Conservation (phyloP, 148 eudicot species). For the Dianthus caryophyllus region DNA sequence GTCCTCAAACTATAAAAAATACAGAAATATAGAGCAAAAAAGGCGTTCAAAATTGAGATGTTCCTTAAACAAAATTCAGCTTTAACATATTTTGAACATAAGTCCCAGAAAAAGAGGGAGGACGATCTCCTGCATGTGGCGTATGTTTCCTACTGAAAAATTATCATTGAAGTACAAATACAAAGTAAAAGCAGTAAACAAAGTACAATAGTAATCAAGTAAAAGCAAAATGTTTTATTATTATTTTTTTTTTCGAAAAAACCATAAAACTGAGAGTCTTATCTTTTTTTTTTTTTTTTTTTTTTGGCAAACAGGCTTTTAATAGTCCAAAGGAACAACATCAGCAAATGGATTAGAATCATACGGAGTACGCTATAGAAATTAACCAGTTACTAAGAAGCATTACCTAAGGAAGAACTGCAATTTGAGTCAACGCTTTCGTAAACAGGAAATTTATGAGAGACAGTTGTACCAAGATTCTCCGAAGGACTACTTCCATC, state of each 20-base stretch:
- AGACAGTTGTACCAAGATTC: slow-evolving; percentile 22
- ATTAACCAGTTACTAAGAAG: neutral
- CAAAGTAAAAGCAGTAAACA: neutral
- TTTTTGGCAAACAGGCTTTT: neutral
- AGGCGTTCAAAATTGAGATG: neutral
- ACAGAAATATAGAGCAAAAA: neutral
- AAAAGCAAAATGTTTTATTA: neutral
- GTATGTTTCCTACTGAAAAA: neutral
- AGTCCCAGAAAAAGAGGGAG: neutral
- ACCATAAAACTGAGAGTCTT: neutral
- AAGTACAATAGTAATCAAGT: neutral
- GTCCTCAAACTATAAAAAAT: neutral
- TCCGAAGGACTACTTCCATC: slow-evolving; percentile 28
- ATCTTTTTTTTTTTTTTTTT: neutral
- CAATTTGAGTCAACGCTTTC: slow-evolving; percentile 20
- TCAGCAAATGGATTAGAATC: neutral
- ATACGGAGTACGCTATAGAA: neutral
- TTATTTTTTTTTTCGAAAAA: neutral
- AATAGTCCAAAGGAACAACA: neutral
- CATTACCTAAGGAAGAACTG: slow-evolving; percentile 36
- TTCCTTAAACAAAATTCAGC: neutral
- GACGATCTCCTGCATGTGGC: neutral
- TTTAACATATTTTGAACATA: neutral
- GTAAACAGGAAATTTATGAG: slow-evolving; percentile 28
- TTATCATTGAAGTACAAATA: neutral